Conservation (phyloP, 2,329 filamentous ascomycete genomes). For the Xylaria sp. region DNA sequence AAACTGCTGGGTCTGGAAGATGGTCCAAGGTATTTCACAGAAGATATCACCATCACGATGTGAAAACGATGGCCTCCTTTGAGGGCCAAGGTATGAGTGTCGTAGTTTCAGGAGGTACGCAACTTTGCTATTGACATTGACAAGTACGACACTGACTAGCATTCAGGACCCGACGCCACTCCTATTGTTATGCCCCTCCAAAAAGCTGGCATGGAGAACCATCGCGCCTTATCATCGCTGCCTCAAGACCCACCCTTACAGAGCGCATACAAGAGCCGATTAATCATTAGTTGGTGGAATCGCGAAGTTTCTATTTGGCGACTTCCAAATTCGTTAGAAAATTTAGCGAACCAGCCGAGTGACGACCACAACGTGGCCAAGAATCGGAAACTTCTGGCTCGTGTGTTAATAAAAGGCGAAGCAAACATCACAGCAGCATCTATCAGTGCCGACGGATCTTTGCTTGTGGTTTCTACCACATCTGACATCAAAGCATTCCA, state of each 20-base stretch:
- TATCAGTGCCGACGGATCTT: constrained; percentile 75
- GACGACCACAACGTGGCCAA: constrained; percentile 58
- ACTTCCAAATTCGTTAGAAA: constrained; percentile 57
- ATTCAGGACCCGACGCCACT: constrained; percentile 80
- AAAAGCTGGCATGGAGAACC: constrained; percentile 80
- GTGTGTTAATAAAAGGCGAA: constrained; percentile 76
- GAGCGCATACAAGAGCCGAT: constrained; percentile 76
- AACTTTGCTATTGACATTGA: not conserved
- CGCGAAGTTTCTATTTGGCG: constrained; percentile 86
- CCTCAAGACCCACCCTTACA: constrained; percentile 80
- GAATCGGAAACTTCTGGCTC: constrained; percentile 73
- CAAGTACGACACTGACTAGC: constrained; percentile 47
- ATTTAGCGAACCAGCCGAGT: constrained; percentile 57
- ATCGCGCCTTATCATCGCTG: constrained; percentile 82
- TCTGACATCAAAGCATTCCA: constrained; percentile 82
- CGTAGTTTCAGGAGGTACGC: constrained; percentile 86
- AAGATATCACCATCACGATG: constrained; percentile 90
- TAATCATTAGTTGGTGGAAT: constrained; percentile 93
- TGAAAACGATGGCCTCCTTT: constrained; percentile 92
- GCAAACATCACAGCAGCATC: constrained; percentile 82
- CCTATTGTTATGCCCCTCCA: constrained; percentile 84
- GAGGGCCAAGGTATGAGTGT: constrained; percentile 86
- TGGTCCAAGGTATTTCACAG: constrained; percentile 91
- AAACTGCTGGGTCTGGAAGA: constrained; percentile 67
- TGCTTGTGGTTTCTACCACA: constrained; percentile 80